A percentile compares a stretch with the other conserved stretches of the same genome.
phyloP scores from a whole-genome alignment of 2,329 filamentous ascomycete species.

The Ceratocystis harringtonii region DNA sequence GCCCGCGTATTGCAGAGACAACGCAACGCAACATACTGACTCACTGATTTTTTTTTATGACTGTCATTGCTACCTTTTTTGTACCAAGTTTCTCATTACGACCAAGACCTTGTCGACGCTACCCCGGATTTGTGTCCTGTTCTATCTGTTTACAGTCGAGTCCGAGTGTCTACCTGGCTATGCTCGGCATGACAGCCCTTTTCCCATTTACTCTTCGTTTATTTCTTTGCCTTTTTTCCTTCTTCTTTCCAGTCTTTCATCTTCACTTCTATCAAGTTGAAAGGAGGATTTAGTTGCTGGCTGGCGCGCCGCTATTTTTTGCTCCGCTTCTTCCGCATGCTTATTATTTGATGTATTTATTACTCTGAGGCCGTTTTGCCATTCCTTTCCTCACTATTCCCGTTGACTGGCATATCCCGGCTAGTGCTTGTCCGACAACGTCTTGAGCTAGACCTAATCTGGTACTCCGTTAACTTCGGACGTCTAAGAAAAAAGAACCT shows the following conservation, averaged over 20 bases:
- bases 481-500: neutral
- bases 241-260: too few relatives aligned
- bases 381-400: neutral
- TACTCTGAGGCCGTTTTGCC: neutral
- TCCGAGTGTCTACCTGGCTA: neutral
- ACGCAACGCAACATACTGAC: too few relatives aligned
- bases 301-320: neutral
- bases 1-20: too few relatives aligned
- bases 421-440: neutral
- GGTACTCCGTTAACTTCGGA: neutral
- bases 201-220: too few relatives aligned
- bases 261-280: neutral
- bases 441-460: neutral
- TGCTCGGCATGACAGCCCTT: neutral
- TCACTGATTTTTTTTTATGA: too few relatives aligned
- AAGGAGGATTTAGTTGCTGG: neutral
- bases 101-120: neutral
- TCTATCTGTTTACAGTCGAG: neutral
- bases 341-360: neutral
- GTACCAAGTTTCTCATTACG: too few relatives aligned
- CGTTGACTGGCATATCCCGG: neutral
- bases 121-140: neutral
- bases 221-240: too few relatives aligned
- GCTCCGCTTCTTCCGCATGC: neutral
- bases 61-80: too few relatives aligned